Evolutionary conservation across 805 yeast species (phyloP), one percentile per base, ranked within the genome.

Genomic region (Wickerhamomyces bisporus): DNA sequence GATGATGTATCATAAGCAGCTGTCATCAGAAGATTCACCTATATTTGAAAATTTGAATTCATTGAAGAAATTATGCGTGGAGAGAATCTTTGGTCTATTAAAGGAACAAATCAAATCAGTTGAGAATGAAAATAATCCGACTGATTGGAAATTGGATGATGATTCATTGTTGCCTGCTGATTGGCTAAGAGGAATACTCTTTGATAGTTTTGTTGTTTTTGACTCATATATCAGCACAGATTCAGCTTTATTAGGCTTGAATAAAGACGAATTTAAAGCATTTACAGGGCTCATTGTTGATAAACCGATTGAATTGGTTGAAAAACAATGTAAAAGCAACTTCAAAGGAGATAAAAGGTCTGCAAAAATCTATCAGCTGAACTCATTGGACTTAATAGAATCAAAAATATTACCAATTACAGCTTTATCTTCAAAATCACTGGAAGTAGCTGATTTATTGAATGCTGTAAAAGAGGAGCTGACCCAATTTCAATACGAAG

Each of bases 91-190:
- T 41, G 50, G 60, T 46, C 43, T 64, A 6, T 50, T 74, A 23
- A 64, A 67, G 10, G 57, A 60, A n/a, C 65, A 63, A 34, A 50
- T 69, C 26, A 30, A 48, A 8, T 21, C 34, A n/a, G 44, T 56
- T 14, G 42, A 41, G 12, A 40, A 35, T 21, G 43, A 39, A 30
- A 43, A 46, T 18, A 60, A 60, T 27, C 49, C 47, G 6, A 42
- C 47, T 17, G 62, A 64, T 14, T 45, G 60, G 53, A 61, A 52
- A 13, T 43, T 70, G 14, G 57, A 55, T 32, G 54, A 65, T 36
- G 71, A 70, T 21, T 86, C 86, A 43, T 63, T 85, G 17, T 75
- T 81, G 43, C 79, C 95, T 5, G 96, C 97, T 0, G 94, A 85
- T 42, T 89, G 94, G 88, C 62, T 85, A 17, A 65, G 73, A 34